These are phyloP conservation scores for Alternaria sp. DNA, from an alignment of 2,329 filamentous ascomycete species.

Conservation along the genomic window DNA sequence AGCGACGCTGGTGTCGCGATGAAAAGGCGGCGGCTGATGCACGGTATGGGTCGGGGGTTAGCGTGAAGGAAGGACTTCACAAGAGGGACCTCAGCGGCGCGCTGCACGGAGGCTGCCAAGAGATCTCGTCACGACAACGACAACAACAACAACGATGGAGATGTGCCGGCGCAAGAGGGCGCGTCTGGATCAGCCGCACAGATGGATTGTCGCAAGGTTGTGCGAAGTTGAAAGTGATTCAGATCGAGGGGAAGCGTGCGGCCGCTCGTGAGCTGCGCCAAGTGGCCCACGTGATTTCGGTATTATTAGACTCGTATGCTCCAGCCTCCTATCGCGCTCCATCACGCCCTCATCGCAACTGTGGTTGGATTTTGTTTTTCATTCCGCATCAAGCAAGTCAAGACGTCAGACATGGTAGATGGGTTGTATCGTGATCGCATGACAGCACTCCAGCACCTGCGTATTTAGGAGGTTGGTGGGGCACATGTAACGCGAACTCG, in stretches of 20 bases:
- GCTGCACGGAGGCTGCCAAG: conserved; percentile 19
- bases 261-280: conserved; percentile 21
- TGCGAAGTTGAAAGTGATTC: conserved; percentile 9
- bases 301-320: conserved; percentile 20
- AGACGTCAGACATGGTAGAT: neutral
- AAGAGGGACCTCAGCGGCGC: conserved; percentile 18
- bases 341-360: neutral
- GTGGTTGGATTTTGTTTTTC: conserved; percentile 9
- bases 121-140: conserved; percentile 17
- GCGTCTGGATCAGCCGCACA: conserved; percentile 8
- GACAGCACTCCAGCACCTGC: neutral
- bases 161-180: conserved; percentile 10
- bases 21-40: conserved; percentile 29
- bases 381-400: neutral
- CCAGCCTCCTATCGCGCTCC: conserved; percentile 16
- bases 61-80: conserved; percentile 23
- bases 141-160: conserved; percentile 9
- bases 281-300: conserved; percentile 21
- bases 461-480: conserved; percentile 7
- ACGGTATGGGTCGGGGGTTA: conserved; percentile 23
- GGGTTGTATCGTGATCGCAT: conserved; percentile 2
- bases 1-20: conserved; percentile 20
- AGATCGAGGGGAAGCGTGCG: conserved; percentile 12
- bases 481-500: conserved; percentile 14
- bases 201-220: neutral